These are phyloP conservation scores for Chaetomium olivaceum DNA, from an alignment of 2,329 filamentous ascomycete species.

Conservation along the genomic window DNA sequence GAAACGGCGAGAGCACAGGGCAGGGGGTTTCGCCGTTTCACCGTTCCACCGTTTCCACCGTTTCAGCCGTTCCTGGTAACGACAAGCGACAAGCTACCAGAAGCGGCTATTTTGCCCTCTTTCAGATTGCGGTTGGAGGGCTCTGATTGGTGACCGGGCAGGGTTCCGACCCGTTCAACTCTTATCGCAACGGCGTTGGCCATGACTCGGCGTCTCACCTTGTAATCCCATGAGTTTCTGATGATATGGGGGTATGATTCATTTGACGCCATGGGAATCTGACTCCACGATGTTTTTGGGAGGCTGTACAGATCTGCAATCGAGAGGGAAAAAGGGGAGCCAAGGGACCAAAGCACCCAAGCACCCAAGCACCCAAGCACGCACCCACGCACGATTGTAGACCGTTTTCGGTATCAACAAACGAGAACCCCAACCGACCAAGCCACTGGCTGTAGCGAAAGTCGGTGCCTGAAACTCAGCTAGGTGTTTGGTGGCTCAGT, in stretches of 20 bases:
- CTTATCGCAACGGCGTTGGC: background rate
- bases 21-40: background rate
- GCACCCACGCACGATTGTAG: background rate
- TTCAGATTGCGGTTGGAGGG: background rate
- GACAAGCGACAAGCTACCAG: background rate
- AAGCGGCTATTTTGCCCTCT: constrained; percentile 22
- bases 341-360: background rate
- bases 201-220: background rate
- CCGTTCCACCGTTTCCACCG: too few relatives aligned
- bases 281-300: background rate
- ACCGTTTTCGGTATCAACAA: background rate
- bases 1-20: background rate
- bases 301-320: background rate
- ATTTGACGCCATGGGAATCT: background rate
- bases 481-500: background rate
- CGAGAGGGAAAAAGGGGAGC: background rate
- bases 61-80: background rate
- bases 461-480: constrained; percentile 10
- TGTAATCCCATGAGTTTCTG: background rate
- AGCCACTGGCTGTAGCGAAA: background rate
- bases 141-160: constrained; percentile 5
- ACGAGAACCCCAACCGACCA: background rate
- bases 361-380: too few relatives aligned
- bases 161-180: background rate
- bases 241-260: background rate